Evolutionary conservation across 495 filamentous ascomycete species (phyloP).

Genomic region (Endocarpon pusillum): DNA sequence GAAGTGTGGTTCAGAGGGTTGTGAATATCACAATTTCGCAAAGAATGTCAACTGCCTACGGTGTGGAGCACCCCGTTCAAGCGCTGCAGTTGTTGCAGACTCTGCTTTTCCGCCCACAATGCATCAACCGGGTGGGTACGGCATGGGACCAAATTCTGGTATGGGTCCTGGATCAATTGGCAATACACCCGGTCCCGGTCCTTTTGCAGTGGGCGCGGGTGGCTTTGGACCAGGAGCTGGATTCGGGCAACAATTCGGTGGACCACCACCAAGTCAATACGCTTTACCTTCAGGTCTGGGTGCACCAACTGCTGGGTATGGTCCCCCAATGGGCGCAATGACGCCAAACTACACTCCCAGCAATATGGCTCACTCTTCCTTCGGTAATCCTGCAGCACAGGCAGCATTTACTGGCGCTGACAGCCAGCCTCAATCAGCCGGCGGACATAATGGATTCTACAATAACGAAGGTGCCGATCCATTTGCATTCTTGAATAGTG

Average conservation of each 20-base stretch:
- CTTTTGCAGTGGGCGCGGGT: slow-evolving; percentile 52
- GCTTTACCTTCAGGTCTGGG: slow-evolving; percentile 80
- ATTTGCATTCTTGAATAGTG: slow-evolving; percentile 75
- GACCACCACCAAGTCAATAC: slow-evolving; percentile 75
- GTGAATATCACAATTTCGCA: slow-evolving; percentile 96
- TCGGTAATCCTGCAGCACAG: slow-evolving; percentile 85
- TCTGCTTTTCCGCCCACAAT: slow-evolving; percentile 83
- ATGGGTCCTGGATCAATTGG: slow-evolving; percentile 65
- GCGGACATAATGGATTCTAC: slow-evolving; percentile 39
- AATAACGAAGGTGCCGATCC: slow-evolving; percentile 51
- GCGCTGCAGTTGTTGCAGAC: slow-evolving; percentile 84
- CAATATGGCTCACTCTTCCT: slow-evolving; percentile 60
- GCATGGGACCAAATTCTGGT: slow-evolving; percentile 33
- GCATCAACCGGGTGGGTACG: slow-evolving; percentile 67
- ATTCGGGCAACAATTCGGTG: slow-evolving; percentile 75
- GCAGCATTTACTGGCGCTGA: slow-evolving; percentile 78
- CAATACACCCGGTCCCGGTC: slow-evolving; percentile 68
- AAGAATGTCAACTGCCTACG: slow-evolving; percentile 97
- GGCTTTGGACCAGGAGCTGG: slow-evolving; percentile 56
- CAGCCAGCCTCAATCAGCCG: slow-evolving; percentile 43
- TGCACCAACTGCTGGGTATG: slow-evolving; percentile 51
- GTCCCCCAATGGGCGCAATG: slow-evolving; percentile 62
- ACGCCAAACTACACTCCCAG: slow-evolving; percentile 50
- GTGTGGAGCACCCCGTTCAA: slow-evolving; percentile 85
- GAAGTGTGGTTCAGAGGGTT: slow-evolving; percentile 97